Percentiles rank a stretch among this genome's conserved stretches.
These are phyloP conservation scores for Fusarium compactum DNA, from an alignment of 2,329 filamentous ascomycete genomes.

Conservation along the genomic window DNA sequence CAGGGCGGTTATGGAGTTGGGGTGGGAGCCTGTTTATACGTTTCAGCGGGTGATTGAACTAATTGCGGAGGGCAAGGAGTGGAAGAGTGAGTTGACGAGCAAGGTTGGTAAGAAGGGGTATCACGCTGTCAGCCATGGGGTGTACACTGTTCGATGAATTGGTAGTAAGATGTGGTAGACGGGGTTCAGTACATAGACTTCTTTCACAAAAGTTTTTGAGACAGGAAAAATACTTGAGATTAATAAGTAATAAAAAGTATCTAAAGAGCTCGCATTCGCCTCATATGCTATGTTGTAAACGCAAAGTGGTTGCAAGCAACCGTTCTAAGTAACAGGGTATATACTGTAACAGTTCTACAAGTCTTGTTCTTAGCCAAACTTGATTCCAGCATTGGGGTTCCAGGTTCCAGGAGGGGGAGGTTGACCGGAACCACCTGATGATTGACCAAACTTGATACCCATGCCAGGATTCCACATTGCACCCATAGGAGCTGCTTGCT, in stretches of 20 bases:
- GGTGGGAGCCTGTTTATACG: constrained; percentile 58
- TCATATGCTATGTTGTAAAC: constrained; percentile 7
- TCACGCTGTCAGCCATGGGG: constrained; percentile 56
- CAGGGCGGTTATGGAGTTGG: constrained; percentile 56
- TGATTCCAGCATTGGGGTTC: constrained; percentile 70
- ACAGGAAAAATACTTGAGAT: background rate
- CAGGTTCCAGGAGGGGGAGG: constrained; percentile 60
- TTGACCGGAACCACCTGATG: constrained; percentile 46
- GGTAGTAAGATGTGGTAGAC: background rate
- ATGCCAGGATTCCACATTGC: constrained; percentile 79
- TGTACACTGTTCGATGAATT: constrained; percentile 55
- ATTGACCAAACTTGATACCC: constrained; percentile 79
- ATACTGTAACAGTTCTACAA: constrained; percentile 4
- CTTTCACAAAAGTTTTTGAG: background rate
- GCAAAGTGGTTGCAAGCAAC: background rate
- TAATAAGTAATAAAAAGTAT: background rate
- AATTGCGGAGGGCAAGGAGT: constrained; percentile 52
- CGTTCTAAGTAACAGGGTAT: constrained; percentile 8
- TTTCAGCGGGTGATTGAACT: constrained; percentile 53
- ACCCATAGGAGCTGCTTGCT: constrained; percentile 49
- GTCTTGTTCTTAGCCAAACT: constrained; percentile 59
- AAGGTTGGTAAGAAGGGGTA: constrained; percentile 60
- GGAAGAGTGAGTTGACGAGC: constrained; percentile 55
- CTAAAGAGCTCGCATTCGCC: constrained; percentile 11
- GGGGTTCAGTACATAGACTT: background rate